Base-by-base conservation (phyloP, 2,329 filamentous ascomycete genomes). In the Karstenula rhodostoma region DNA sequence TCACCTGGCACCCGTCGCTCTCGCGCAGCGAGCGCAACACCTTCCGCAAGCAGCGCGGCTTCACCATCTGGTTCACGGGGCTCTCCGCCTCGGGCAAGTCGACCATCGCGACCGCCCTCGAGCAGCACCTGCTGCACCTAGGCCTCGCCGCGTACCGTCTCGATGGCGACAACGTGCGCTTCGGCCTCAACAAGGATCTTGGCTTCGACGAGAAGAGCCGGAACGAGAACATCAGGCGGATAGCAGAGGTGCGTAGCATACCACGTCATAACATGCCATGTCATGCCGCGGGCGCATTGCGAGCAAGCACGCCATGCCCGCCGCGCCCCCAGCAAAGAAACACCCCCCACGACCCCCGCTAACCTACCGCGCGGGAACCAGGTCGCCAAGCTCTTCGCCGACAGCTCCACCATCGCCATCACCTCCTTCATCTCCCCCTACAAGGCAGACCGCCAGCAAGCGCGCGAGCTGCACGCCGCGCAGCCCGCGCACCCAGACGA, bases 361-460 rank as follows among this genome's bases (percentile, higher is more conserved):
- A 23, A 27, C 23, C 50, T 53, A 53, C 43, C 19, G 4, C 32
- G 35, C n/a, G 32, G 50, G 35, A 17, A 6, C n/a, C 37, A 89
- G 87, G 94, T 98, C 44, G 93, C 95, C 63, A 97, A 97, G 81
- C 88, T 99, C 67, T 99, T 99, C 80, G 94, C 95, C 64, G 95
- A 99, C 82, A 88, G 88, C 56, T 89, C 91, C 65, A 91, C 90
- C 59, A 87, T 98, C 72, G 92, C 94, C 67, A 89, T 99, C 68
- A 97, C 95, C 56, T 95, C 91, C 62, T 99, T 99, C 84, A 99
- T 99, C 83, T 96, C 92, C 1, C 95, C 95, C 1, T 98, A 97
- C 85, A 88, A 88, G 59, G 90, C 90, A 35, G 95, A 99, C 82
- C 89, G 95, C 59, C 84, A 92, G 67, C 85, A 91, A 44, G 95